A percentile compares a stretch with the other conserved stretches of the same genome.
Conservation (phyloP, 2,329 filamentous ascomycete genomes). For the Botrytis cinerea region DNA sequence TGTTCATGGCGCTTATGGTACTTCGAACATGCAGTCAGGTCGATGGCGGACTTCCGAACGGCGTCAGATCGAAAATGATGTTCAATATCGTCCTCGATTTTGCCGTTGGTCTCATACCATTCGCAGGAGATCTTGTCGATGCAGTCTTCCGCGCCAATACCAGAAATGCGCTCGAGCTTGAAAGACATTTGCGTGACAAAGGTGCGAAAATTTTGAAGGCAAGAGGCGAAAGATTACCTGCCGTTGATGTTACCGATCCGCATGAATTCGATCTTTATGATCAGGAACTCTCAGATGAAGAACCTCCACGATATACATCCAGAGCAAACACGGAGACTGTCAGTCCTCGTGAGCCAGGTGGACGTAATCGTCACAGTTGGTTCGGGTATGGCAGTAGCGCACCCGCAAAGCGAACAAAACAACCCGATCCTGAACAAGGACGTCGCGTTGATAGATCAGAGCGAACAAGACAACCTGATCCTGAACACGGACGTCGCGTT, state of each 20-base stretch:
- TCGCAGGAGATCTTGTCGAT: constrained; percentile 75
- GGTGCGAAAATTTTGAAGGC: constrained; percentile 59
- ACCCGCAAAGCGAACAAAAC: constrained; percentile 38
- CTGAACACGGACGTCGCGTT: constrained; percentile 37
- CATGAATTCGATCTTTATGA: constrained; percentile 50
- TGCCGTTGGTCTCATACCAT: constrained; percentile 69
- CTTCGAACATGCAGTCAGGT: constrained; percentile 71
- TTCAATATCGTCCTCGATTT: constrained; percentile 78
- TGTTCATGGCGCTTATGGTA: constrained; percentile 73
- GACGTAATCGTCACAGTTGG: constrained; percentile 34
- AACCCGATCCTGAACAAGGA: constrained; percentile 38
- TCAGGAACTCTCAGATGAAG: constrained; percentile 32
- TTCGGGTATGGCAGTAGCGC: constrained; percentile 39
- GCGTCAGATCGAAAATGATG: constrained; percentile 70
- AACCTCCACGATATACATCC: constrained; percentile 38
- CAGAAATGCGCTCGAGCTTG: constrained; percentile 68
- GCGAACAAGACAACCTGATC: constrained; percentile 40
- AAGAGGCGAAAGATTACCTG: constrained; percentile 50
- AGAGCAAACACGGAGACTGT: constrained; percentile 25
- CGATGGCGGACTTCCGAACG: constrained; percentile 70
- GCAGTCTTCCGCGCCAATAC: constrained; percentile 73
- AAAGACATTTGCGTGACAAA: constrained; percentile 65
- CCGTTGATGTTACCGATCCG: constrained; percentile 55
- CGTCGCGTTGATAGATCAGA: constrained; percentile 32
- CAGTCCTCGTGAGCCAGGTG: constrained; percentile 26